These are phyloP conservation scores for Thielaviopsis populi DNA, from an alignment of 2,329 filamentous ascomycete genomes.

Conservation along the genomic window DNA sequence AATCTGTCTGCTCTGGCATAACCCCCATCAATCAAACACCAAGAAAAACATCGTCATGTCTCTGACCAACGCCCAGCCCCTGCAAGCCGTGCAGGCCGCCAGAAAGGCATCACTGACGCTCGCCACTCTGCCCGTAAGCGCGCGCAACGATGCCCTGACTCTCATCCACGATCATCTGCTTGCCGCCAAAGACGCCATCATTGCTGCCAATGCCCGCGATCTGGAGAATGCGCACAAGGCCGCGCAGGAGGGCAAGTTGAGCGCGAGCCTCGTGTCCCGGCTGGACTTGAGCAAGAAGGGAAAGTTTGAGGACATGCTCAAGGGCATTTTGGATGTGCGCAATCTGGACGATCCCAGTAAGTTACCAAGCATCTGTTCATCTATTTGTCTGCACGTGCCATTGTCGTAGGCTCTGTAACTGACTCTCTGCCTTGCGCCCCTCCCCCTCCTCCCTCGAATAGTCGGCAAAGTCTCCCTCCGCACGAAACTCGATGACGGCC, in stretches of 20 bases:
- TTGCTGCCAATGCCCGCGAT: slow-evolving; percentile 76
- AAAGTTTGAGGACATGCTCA: slow-evolving; percentile 96
- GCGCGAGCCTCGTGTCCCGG: slow-evolving; percentile 69
- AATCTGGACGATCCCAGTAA: slow-evolving; percentile 71
- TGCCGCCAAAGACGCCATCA: slow-evolving; percentile 55
- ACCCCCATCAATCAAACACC: background rate
- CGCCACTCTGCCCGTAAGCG: slow-evolving; percentile 58
- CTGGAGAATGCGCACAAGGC: slow-evolving; percentile 59
- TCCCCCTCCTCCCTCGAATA: slow-evolving; percentile 27
- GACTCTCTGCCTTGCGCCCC: background rate
- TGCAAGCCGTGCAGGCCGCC: slow-evolving; percentile 61
- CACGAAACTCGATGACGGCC: slow-evolving; percentile 72
- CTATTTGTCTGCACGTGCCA: background rate
- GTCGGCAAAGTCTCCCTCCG: slow-evolving; percentile 74
- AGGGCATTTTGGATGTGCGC: slow-evolving; percentile 81
- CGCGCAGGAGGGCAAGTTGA: slow-evolving; percentile 60
- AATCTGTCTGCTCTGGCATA: background rate
- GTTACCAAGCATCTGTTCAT: slow-evolving; percentile 22
- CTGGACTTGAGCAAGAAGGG: slow-evolving; percentile 74
- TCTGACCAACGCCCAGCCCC: slow-evolving; percentile 68
- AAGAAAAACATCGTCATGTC: slow-evolving; percentile 46
- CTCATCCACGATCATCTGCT: slow-evolving; percentile 66
- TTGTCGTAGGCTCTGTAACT: slow-evolving; percentile 13
- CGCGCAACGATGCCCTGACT: slow-evolving; percentile 72
- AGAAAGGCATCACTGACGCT: slow-evolving; percentile 70